phyloP scores from a whole-genome alignment of 148 eudicot genomes.

The Fagopyrum esculentum region DNA sequence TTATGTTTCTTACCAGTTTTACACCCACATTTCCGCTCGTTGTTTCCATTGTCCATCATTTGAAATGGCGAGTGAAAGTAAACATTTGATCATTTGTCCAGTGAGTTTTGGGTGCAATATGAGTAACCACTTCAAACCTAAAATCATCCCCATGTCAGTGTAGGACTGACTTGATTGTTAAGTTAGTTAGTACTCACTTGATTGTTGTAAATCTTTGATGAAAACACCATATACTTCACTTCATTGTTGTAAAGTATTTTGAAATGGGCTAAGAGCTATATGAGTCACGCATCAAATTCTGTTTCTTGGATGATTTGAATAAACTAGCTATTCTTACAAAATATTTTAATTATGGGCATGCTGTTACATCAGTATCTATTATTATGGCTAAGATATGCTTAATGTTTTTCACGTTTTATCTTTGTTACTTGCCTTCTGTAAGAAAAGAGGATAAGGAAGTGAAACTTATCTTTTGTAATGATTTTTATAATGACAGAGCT shows the following conservation, averaged over 20 bases:
- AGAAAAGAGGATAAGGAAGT: neutral
- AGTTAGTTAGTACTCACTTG: neutral
- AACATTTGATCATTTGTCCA: neutral
- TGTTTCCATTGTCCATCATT: too few relatives aligned
- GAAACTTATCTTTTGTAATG: neutral
- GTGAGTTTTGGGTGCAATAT: neutral
- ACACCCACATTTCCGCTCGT: too few relatives aligned
- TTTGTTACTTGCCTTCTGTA: neutral
- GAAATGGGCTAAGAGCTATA: neutral
- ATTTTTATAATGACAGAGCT: neutral
- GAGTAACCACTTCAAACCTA: neutral
- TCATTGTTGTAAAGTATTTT: neutral
- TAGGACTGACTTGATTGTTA: neutral
- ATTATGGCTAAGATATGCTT: neutral
- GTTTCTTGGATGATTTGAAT: neutral
- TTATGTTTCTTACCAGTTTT: too few relatives aligned
- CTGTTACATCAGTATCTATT: neutral
- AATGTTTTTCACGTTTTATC: too few relatives aligned
- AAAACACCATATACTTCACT: neutral
- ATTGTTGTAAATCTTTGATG: neutral
- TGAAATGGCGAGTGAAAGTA: too few relatives aligned
- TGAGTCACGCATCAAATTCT: neutral
- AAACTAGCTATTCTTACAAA: neutral
- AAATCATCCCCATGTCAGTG: neutral
- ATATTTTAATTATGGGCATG: neutral